phyloP scores from a whole-genome alignment of 345 rosid genomes.

The Hibiscus syriacus region DNA sequence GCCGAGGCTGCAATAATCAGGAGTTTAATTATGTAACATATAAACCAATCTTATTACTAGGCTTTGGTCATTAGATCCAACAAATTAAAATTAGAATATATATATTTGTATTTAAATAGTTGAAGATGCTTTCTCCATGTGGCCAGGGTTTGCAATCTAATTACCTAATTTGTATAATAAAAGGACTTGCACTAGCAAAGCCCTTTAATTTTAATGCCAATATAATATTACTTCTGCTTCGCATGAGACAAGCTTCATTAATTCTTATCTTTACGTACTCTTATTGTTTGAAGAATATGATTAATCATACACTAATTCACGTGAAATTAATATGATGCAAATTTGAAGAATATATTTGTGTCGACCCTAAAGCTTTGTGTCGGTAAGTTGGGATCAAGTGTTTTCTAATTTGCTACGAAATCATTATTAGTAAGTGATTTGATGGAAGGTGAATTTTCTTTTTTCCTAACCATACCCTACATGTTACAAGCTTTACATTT shows the following conservation, averaged over 20 bases:
- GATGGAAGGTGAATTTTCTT: constrained; percentile 1
- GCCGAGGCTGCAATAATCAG: constrained; percentile 86
- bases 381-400: constrained; percentile 35
- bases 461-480: not conserved
- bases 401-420: constrained; percentile 19
- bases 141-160: constrained; percentile 9
- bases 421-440: constrained; percentile 20
- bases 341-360: not conserved
- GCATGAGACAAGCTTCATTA: not conserved
- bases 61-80: constrained; percentile 33
- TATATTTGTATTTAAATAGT: not conserved
- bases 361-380: no score
- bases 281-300: not conserved
- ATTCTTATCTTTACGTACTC: not conserved
- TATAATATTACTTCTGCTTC: not conserved
- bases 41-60: not conserved
- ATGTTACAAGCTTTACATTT: not conserved
- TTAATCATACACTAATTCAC: not conserved
- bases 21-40: constrained; percentile 62
- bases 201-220: constrained; percentile 9
- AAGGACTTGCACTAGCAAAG: constrained; percentile 36
- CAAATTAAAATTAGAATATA: constrained; percentile 3
- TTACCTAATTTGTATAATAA: constrained; percentile 16
- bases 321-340: not conserved
- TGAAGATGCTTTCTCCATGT: constrained; percentile 6